These are phyloP conservation scores for Berkeleyomyces rouxiae DNA, from an alignment of 2,329 filamentous ascomycete genomes.

Conservation along the genomic window DNA sequence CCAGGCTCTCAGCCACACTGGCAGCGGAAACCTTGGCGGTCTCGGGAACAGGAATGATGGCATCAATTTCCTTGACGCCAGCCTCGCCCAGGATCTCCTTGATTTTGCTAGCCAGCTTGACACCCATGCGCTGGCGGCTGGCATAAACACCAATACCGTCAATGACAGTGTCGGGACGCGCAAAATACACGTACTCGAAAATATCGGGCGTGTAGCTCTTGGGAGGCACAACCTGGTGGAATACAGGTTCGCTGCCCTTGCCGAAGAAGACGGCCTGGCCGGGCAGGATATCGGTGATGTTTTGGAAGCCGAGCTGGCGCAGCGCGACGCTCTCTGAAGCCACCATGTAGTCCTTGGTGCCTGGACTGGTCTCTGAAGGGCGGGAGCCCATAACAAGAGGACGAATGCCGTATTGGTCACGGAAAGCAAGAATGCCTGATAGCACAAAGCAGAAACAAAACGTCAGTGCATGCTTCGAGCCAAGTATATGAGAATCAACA, in stretches of 20 bases:
- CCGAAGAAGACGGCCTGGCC: conserved; percentile 75
- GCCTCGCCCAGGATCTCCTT: conserved; percentile 49
- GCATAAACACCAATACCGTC: conserved; percentile 79
- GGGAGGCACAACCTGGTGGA: conserved; percentile 54
- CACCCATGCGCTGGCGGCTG: conserved; percentile 74
- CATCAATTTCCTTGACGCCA: conserved; percentile 59
- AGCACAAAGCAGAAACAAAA: neutral
- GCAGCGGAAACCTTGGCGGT: conserved; percentile 64
- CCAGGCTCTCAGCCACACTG: conserved; percentile 54
- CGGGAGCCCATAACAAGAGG: conserved; percentile 66
- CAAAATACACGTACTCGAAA: conserved; percentile 80
- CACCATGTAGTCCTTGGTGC: conserved; percentile 71
- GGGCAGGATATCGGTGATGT: conserved; percentile 62
- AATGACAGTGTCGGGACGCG: conserved; percentile 64
- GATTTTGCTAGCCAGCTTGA: conserved; percentile 60
- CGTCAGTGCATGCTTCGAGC: neutral
- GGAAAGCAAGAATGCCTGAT: conserved; percentile 1
- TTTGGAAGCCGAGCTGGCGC: conserved; percentile 59
- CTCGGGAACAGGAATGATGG: conserved; percentile 28
- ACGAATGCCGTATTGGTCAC: conserved; percentile 48
- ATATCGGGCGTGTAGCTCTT: conserved; percentile 59
- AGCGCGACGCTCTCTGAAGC: conserved; percentile 79
- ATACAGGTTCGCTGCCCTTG: conserved; percentile 58
- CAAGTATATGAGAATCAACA: neutral
- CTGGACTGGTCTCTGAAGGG: conserved; percentile 42